These are phyloP conservation scores for Erysimum pusillum DNA, from an alignment of 441 rosid genomes.

Conservation along the genomic window DNA sequence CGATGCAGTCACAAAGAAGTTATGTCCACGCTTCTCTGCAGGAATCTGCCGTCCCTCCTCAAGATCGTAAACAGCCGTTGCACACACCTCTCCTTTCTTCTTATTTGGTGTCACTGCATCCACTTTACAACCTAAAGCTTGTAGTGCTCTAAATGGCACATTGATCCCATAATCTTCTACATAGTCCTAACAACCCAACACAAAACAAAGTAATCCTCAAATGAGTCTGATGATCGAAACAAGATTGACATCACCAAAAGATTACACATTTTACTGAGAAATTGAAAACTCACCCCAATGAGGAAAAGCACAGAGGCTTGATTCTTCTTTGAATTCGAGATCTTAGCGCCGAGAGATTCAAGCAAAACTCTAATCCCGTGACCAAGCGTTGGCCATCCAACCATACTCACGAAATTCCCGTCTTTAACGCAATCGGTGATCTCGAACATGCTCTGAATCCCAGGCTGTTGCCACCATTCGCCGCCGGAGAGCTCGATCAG, in stretches of 20 bases:
- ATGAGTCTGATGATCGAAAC: background rate
- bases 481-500: conserved; percentile 59
- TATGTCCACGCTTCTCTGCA: conserved; percentile 62
- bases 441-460: conserved; percentile 51
- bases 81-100: conserved; percentile 58
- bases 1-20: conserved; percentile 49
- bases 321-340: conserved; percentile 31
- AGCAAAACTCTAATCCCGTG: conserved; percentile 46
- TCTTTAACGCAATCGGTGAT: conserved; percentile 60
- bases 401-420: conserved; percentile 53
- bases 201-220: conserved; percentile 1
- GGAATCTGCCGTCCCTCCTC: conserved; percentile 54
- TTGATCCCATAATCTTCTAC: conserved; percentile 63
- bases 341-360: conserved; percentile 53
- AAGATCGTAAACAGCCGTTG: conserved; percentile 52
- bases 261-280: background rate
- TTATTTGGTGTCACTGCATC: conserved; percentile 59
- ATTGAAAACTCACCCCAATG: conserved; percentile 51
- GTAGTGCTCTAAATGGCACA: conserved; percentile 60
- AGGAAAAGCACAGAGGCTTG: conserved; percentile 53
- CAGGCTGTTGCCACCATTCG: conserved; percentile 64
- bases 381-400: conserved; percentile 64
- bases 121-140: conserved; percentile 60
- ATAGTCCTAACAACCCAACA: conserved; percentile 51
- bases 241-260: conserved; percentile 1